Evolutionary conservation across 2,329 filamentous ascomycete genomes (phyloP).

Genomic region (Monascus ruber): DNA sequence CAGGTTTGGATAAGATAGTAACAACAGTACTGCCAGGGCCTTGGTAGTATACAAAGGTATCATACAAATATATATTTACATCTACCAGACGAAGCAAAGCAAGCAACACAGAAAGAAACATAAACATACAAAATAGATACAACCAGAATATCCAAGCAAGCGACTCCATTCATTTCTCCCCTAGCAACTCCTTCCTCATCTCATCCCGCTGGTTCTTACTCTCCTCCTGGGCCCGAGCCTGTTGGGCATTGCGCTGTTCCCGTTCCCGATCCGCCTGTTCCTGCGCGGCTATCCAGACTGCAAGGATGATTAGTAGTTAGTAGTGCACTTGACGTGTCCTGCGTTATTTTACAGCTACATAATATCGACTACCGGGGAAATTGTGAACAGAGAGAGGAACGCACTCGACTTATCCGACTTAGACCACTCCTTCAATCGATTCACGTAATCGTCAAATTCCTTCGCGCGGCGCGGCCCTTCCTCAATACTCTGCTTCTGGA

Average conservation of each 20-base stretch:
- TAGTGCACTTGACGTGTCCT: not conserved
- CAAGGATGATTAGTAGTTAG: not conserved
- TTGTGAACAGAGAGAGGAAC: constrained; percentile 5
- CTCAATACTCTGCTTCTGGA: constrained; percentile 81
- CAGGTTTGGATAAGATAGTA: too few species aligned
- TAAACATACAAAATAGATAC: too few species aligned
- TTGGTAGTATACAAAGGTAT: too few species aligned
- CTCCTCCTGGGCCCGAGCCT: constrained; percentile 19
- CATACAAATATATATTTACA: too few species aligned
- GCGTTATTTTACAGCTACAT: not conserved
- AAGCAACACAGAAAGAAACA: too few species aligned
- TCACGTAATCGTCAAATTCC: constrained; percentile 84
- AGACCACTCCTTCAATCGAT: constrained; percentile 71
- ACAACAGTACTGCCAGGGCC: too few species aligned
- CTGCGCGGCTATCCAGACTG: constrained; percentile 31
- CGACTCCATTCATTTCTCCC: constrained; percentile 16
- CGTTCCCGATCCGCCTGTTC: constrained; percentile 22
- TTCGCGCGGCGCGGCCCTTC: constrained; percentile 62
- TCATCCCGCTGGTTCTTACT: constrained; percentile 23
- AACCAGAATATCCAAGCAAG: too few species aligned
- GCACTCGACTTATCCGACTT: constrained; percentile 86
- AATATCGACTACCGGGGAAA: not conserved
- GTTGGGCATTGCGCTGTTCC: constrained; percentile 13
- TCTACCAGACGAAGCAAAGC: too few species aligned
- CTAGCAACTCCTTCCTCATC: constrained; percentile 29